Base-by-base conservation (phyloP, 2,329 filamentous ascomycete genomes). In the Cladophialophora carrionii region DNA sequence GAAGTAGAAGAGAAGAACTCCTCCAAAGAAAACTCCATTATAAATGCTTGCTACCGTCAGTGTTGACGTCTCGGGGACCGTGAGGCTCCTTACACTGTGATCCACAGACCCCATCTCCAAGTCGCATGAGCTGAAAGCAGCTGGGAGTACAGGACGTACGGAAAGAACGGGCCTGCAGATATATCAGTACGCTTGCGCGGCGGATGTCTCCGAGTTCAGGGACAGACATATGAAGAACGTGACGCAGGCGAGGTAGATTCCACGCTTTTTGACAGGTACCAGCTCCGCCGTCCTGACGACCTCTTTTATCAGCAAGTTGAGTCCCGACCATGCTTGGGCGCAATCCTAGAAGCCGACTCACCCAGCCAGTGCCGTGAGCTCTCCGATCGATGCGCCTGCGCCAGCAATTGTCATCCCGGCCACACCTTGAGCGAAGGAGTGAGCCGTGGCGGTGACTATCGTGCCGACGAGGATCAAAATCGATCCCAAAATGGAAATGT, bases 351-450 rank as follows among this genome's bases (percentile, higher is more conserved):
- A 10, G 20, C 20, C 9, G 22, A 64, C 64, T 63, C 53, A 67
- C 64, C 67, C 67, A 60, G 67, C 67, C n/a, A 69, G 53, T 17
- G 67, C 67, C 31, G 67, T 69, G 10, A 69, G 61, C 46, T 69
- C 67, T n/a, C 67, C 64, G 49, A 69, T 59, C 32, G 64, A 61
- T 26, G 67, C 67, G 29, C 67, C 67, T 8, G 53, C 64, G 37
- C 67, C 67, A 29, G 64, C 57, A 31, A 69, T 54, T 7, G 53
- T 51, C 64, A 69, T 67, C 1, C 67, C 67, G 22, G 53, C 64
- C 10, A 69, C 64, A 51, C 57, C 67, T 37, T 57, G 56, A 24
- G 57, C 67, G 43, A 69, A 67, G 14, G 49, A 58, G n/a, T 69
- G 56, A n/a, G 67, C 67, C 9, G 65, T 69, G 22, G 67, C 67